Base-by-base conservation (phyloP, 2,329 filamentous ascomycete genomes). In the Ambrosiella cleistominuta region DNA sequence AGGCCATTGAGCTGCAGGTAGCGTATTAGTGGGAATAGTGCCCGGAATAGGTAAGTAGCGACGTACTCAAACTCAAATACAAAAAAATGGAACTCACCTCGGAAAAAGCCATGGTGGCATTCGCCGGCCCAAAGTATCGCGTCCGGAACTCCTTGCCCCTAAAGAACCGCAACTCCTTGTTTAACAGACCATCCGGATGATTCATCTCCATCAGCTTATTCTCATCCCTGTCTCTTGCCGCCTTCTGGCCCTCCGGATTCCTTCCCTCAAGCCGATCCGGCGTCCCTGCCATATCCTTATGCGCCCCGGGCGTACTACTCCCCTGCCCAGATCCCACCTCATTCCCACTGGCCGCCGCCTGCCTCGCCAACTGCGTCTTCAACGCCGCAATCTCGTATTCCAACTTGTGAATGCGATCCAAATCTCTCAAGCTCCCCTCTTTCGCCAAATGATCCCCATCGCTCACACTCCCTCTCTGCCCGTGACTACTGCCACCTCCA, bases 361-460 rank as follows among this genome's bases (percentile, higher is more conserved):
- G 72, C 38, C 75, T 74, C 17, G 70, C 66, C 37, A 82, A 68
- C 36, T 75, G 70, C 49, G 67, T 72, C 68, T 77, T 79, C 57
- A 82, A 71, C 67, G 80, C 77, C 19, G 75, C 70, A 54, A 81
- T 72, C 63, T 82, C 79, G 45, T 79, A 71, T 69, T 82, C 79
- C 37, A 82, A 72, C 56, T 75, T 73, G 45, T 77, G 75, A 62
- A 82, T 79, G 59, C 79, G 71, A 63, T 82, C 79, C 61, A 78
- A 72, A 63, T 81, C 78, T 62, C 76, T 72, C 58, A 68, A 68
- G 37, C 66, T 65, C 60, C 72, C 71, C 17, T 70, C 67, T 38
- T 68, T 64, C 12, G 67, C 65, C 55, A 70, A 63, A 50, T 66
- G 66, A 36, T 66, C 63, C 49, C 64, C 64, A 40, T 64, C 65